Percentiles rank a stretch among this genome's conserved stretches.
These are phyloP conservation scores for Epichloe amarillans DNA, from an alignment of 2,329 filamentous ascomycete species.

Conservation along the genomic window DNA sequence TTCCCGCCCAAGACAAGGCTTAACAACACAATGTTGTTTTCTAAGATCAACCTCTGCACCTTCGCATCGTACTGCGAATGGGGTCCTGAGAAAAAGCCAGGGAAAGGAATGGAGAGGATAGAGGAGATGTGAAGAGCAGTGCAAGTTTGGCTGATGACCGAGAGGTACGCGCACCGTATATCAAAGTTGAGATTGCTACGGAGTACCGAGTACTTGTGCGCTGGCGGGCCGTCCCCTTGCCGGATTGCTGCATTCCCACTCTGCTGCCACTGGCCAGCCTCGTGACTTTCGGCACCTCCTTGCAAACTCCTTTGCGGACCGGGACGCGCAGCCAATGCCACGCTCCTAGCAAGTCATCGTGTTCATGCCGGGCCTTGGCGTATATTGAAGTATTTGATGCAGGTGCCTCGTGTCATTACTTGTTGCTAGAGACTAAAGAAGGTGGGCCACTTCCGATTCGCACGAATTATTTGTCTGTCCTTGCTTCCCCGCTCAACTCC, in stretches of 20 bases:
- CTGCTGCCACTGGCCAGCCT: neutral
- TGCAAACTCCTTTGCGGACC: too few relatives aligned
- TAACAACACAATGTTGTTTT: neutral
- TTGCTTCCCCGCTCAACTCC: constrained; percentile 1
- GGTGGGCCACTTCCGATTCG: neutral
- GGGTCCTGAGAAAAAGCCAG: neutral
- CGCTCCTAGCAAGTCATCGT: too few relatives aligned
- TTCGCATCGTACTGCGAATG: too few relatives aligned
- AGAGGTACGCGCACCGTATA: too few relatives aligned
- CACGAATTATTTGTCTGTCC: neutral
- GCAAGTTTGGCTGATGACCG: neutral
- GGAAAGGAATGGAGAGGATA: neutral
- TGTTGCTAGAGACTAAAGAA: neutral
- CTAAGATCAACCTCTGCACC: too few relatives aligned
- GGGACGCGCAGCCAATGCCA: too few relatives aligned
- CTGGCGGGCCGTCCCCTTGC: neutral
- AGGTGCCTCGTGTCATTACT: constrained; percentile 1
- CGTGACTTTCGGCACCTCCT: constrained; percentile 1
- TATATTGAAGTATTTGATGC: constrained; percentile 2
- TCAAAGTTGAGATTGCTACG: neutral
- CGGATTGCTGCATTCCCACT: neutral
- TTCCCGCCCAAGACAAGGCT: neutral
- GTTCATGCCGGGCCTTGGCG: too few relatives aligned
- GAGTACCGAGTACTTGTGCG: neutral
- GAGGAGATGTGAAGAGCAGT: neutral